phyloP scores from a whole-genome alignment of 805 yeast species.

The Groenewaldozyma tartarivorans region DNA sequence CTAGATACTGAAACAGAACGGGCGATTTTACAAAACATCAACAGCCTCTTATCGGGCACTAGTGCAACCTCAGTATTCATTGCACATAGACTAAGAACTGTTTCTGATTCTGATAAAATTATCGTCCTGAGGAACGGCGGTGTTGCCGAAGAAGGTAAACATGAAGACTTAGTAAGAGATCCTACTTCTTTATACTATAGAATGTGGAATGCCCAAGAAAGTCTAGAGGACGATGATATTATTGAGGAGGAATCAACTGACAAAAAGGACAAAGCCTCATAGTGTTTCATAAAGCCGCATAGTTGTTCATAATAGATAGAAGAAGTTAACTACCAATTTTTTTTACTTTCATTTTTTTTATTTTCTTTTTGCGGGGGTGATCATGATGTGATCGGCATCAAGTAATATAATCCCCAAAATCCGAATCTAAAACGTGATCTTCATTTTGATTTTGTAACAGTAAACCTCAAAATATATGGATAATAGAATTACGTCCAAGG shows the following conservation, averaged over 20 bases:
- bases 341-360: too few relatives aligned
- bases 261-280: too few relatives aligned
- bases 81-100: constrained; percentile 89
- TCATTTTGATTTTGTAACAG: background rate
- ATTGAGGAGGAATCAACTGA: background rate
- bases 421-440: background rate
- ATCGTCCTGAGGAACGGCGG: constrained; percentile 72
- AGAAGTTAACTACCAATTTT: too few relatives aligned
- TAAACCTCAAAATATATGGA: background rate
- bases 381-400: too few relatives aligned
- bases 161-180: constrained; percentile 45
- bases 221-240: constrained; percentile 34
- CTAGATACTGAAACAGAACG: constrained; percentile 95
- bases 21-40: constrained; percentile 64
- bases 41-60: constrained; percentile 48
- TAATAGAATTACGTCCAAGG: background rate
- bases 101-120: constrained; percentile 88
- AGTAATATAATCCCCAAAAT: too few relatives aligned
- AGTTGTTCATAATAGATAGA: too few relatives aligned
- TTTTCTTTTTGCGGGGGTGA: too few relatives aligned
- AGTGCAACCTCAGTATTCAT: constrained; percentile 74
- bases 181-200: constrained; percentile 59
- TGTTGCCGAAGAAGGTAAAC: constrained; percentile 86
- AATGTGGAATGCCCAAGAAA: constrained; percentile 90
- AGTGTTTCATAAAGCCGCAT: constrained; percentile 1